phyloP scores from a whole-genome alignment of 2,329 filamentous ascomycete species.

The Ophiocordyceps robertsii region DNA sequence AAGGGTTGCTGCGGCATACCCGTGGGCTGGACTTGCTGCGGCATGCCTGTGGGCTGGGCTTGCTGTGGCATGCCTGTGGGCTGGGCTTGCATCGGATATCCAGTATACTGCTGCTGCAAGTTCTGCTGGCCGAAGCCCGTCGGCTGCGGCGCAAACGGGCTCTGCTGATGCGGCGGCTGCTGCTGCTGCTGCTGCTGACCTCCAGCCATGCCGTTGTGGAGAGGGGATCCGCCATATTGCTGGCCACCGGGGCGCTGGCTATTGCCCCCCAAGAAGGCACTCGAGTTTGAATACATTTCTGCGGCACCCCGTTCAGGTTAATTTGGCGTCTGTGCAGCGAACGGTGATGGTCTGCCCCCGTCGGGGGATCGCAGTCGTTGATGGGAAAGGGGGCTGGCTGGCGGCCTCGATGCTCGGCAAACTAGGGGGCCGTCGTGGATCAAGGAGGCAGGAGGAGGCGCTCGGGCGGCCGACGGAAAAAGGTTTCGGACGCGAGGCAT shows the following conservation, averaged over 20 bases:
- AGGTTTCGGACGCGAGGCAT: not conserved
- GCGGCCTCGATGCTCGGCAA: not conserved
- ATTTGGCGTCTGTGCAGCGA: not conserved
- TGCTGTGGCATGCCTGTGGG: conserved; percentile 39
- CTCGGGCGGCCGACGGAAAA: not conserved
- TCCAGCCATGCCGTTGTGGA: conserved; percentile 42
- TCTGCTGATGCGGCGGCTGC: conserved; percentile 30
- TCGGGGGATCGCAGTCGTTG: not conserved
- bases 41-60: conserved; percentile 30
- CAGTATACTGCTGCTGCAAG: conserved; percentile 45
- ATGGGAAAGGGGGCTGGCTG: not conserved
- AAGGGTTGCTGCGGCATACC: conserved; percentile 43
- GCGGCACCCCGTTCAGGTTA: not conserved
- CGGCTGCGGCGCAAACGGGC: conserved; percentile 43
- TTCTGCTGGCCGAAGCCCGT: conserved; percentile 42
- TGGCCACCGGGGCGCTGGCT: conserved; percentile 57
- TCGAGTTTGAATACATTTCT: conserved; percentile 81
- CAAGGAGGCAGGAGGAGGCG: not conserved
- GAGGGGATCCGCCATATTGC: conserved; percentile 19
- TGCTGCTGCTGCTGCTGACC: conserved; percentile 33
- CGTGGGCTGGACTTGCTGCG: conserved; percentile 32
- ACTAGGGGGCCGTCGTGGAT: not conserved
- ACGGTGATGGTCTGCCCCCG: not conserved
- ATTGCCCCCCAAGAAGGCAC: conserved; percentile 69
- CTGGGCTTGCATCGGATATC: conserved; percentile 39